Base-by-base conservation (phyloP, 164 flowering plant genomes). In the Annona squamosa region DNA sequence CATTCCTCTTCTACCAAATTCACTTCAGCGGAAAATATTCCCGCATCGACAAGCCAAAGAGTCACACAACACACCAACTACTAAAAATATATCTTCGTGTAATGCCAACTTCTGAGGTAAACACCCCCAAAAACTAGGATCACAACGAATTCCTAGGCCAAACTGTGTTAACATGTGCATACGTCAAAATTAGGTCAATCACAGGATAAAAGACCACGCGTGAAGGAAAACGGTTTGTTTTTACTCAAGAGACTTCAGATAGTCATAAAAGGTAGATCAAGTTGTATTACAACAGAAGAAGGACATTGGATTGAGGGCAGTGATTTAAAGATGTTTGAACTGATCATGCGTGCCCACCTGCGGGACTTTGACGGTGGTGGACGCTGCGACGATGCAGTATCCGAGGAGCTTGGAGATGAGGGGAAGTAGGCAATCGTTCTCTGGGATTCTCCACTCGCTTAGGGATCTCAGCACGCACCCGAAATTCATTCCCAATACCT, bases 341-440 rank as follows among this genome's bases (percentile, higher is more conserved):
- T 13, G 59, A 52, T 10, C 59, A 26, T 26, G 37, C 37, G 37
- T 26, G 9, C 2, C 37, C 7, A 89, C 98, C 95, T 96, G 98
- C 46, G 98, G 99, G 79, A 96, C 78, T 76, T 96, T 96, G 82
- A 93, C 99, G 69, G 91, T 91, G 86, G 91, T 92, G 74, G 99
- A 96, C 18, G 95, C 98, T 19, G 95, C 97, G 46, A 96, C 94
- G 82, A 96, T 87, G 82, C 78, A 78, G 71, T 96, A 96, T 65
- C 98, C 98, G 42, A 96, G 92, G 71, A 96, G 79, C 84, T 93
- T 96, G 5, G 98, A 93, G 10, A 95, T 82, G 48, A 96, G 84
- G 4, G 99, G 97, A 67, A 95, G 97, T 75, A 93, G 78, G 78
- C 99, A 95, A 9, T 93, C 99, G 68, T 87, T 89, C 0, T 83